phyloP scores from a whole-genome alignment of 2,329 filamentous ascomycete genomes.

The Penicillium sp. region DNA sequence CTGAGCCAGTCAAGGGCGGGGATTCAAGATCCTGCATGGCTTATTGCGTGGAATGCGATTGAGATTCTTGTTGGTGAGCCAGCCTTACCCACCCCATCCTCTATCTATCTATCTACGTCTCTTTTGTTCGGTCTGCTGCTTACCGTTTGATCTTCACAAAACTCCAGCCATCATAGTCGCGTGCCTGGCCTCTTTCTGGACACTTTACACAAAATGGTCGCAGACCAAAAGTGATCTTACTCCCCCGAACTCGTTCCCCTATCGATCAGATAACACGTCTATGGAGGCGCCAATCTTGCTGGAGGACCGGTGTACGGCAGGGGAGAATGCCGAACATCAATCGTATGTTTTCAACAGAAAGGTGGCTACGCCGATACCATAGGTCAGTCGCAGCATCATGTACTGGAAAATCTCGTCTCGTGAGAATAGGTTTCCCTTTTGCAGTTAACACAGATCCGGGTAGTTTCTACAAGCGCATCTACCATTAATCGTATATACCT shows the following conservation, averaged over 20 bases:
- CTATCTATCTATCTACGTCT: neutral
- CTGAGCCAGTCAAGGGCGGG: neutral
- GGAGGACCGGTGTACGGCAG: neutral
- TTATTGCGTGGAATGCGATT: slow-evolving; percentile 6
- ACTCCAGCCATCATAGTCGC: slow-evolving; percentile 11
- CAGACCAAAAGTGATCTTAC: neutral
- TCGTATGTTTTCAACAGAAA: too few relatives aligned
- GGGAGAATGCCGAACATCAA: too few relatives aligned
- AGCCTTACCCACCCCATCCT: neutral
- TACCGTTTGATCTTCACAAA: neutral
- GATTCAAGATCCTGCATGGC: slow-evolving; percentile 2
- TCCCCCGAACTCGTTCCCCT: neutral
- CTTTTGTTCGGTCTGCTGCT: too few relatives aligned
- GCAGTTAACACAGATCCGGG: too few relatives aligned
- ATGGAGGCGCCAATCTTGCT: neutral
- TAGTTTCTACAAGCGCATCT: too few relatives aligned
- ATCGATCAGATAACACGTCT: neutral
- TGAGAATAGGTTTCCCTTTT: too few relatives aligned
- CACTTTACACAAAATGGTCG: slow-evolving; percentile 10
- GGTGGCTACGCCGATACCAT: too few relatives aligned
- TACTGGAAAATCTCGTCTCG: too few relatives aligned
- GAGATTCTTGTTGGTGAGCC: slow-evolving; percentile 16
- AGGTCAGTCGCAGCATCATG: too few relatives aligned
- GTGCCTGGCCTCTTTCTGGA: slow-evolving; percentile 15
- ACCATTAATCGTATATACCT: too few relatives aligned